Base-by-base conservation (phyloP, 2,329 filamentous ascomycete species). In the Penicillium brasilianum region DNA sequence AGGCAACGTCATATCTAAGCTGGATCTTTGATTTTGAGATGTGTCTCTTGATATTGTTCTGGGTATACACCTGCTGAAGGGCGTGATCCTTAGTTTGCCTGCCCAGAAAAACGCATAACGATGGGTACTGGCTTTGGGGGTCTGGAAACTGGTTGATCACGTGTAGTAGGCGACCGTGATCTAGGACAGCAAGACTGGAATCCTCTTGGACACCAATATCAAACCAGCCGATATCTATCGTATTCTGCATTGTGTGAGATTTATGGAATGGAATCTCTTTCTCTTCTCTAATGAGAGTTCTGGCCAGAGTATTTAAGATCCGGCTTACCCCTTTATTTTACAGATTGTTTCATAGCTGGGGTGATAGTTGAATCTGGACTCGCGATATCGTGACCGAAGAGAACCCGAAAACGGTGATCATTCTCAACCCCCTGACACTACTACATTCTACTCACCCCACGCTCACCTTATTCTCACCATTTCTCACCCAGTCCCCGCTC, bases 1-100 rank as follows among this genome's bases (percentile, higher is more conserved):
- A 52, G 34, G 49, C 6, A n/a, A 36, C 10, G 16, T 52, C 18
- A 10, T 36, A 52, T 52, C 49, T 34, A 9, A 52, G 49, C 34
- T 37, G 2, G 10, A 52, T 37, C 30, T 20, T 7, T 13, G 30
- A 11, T 39, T 34, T 14, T 3, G 32, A 52, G 14, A 20, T 13
- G 55, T 66, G 28, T 34, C 59, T 32, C 48, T 44, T 60, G 20
- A 66, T 66, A 56, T 66, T 66, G 9, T 66, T 66, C 2, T 55
- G 49, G 36, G 55, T 53, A 16, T 55, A 66, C 1, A 66, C 18
- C 9, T 52, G 36, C 30, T 66, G n/a, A 39, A 66, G 51, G 43
- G 50, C 37, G 43, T 57, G 14, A 16, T 59, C 36, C 34, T 59
- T 66, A 10, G 20, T 30, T 36, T 59, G 53, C 9, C 52, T 18